These are phyloP conservation scores for Starmera quercuum DNA, from an alignment of 805 yeast genomes.

Conservation along the genomic window DNA sequence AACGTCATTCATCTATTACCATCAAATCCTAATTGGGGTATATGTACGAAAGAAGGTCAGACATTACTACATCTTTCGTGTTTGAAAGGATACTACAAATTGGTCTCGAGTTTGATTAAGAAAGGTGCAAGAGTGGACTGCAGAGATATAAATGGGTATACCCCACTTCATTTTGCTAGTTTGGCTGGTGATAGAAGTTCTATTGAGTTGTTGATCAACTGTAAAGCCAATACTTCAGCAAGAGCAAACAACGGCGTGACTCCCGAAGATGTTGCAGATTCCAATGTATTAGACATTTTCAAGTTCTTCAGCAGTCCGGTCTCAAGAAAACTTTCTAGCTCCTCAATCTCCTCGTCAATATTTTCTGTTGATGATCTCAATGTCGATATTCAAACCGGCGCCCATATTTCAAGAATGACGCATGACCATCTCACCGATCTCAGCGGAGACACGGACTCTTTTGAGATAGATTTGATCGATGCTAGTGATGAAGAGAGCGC, in stretches of 20 bases:
- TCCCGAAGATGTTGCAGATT: constrained; percentile 34
- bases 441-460: constrained; percentile 16
- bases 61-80: constrained; percentile 83
- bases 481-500: constrained; percentile 20
- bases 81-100: constrained; percentile 57
- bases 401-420: constrained; percentile 27
- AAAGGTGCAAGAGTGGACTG: constrained; percentile 62
- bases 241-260: constrained; percentile 44
- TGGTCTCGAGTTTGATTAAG: constrained; percentile 57
- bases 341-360: constrained; percentile 20
- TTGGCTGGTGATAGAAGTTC: constrained; percentile 64
- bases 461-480: constrained; percentile 13
- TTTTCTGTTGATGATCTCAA: constrained; percentile 22
- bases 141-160: constrained; percentile 71
- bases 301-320: constrained; percentile 10
- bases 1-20: constrained; percentile 59
- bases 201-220: constrained; percentile 51
- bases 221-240: constrained; percentile 51
- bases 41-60: constrained; percentile 79
- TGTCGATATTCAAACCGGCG: constrained; percentile 16
- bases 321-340: constrained; percentile 17
- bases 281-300: constrained; percentile 24
- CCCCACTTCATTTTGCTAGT: constrained; percentile 86
- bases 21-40: constrained; percentile 73
- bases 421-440: constrained; percentile 21